Evolutionary conservation across 805 yeast species (phyloP).

Genomic region (Grigorovia transvaalensis): DNA sequence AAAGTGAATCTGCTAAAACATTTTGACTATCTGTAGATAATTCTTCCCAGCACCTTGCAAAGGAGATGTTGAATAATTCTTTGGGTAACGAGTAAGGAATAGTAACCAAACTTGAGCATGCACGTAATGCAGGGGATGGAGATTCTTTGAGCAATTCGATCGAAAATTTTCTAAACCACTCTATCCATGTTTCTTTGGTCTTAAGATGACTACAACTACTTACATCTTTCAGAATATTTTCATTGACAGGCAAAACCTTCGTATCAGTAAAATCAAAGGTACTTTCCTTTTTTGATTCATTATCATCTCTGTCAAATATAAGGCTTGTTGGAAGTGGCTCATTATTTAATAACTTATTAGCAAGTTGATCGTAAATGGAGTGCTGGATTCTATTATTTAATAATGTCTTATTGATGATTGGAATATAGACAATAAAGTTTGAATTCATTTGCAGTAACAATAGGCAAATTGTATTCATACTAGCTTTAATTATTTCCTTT

Average conservation of each 20-base stretch:
- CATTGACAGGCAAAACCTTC: slow-evolving; percentile 64
- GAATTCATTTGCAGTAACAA: slow-evolving; percentile 71
- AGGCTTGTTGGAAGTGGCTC: slow-evolving; percentile 79
- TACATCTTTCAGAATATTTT: slow-evolving; percentile 55
- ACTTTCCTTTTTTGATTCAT: slow-evolving; percentile 29
- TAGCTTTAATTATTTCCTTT: slow-evolving; percentile 52
- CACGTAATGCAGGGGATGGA: slow-evolving; percentile 88
- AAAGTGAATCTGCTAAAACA: slow-evolving; percentile 74
- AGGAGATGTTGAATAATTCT: slow-evolving; percentile 87
- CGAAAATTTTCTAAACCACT: slow-evolving; percentile 84
- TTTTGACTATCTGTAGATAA: slow-evolving; percentile 82
- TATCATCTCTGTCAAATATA: slow-evolving; percentile 51
- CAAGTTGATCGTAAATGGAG: slow-evolving; percentile 69
- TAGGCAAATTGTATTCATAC: slow-evolving; percentile 72
- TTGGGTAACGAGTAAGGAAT: slow-evolving; percentile 80
- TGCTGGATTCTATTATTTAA: slow-evolving; percentile 56
- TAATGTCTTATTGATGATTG: slow-evolving; percentile 61
- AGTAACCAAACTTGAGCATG: slow-evolving; percentile 82
- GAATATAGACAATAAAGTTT: slow-evolving; percentile 78
- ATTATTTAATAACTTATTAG: slow-evolving; percentile 63
- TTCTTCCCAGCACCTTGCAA: slow-evolving; percentile 93
- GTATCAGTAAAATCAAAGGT: slow-evolving; percentile 51
- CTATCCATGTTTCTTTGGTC: slow-evolving; percentile 95
- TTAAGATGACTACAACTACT: slow-evolving; percentile 90
- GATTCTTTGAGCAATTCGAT: slow-evolving; percentile 82